Base-by-base conservation (phyloP, 2,329 filamentous ascomycete genomes). In the Arthroderma uncinatum region DNA sequence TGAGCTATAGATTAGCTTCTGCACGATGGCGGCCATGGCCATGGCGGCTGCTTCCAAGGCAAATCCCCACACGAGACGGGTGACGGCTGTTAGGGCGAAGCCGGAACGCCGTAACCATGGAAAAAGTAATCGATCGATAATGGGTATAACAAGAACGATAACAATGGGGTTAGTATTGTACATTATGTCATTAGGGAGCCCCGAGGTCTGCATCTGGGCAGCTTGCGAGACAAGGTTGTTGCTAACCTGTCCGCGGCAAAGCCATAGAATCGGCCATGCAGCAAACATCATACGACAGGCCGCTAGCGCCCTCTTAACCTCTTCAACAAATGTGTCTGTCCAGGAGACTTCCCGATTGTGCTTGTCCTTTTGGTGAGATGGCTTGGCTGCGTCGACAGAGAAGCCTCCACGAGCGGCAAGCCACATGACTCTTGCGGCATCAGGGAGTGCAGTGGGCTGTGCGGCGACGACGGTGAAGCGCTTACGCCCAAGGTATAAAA, bases 181-280 rank as follows among this genome's bases (percentile, higher is more conserved):
- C 30, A 86, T 70, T 7, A 85, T 69, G 64, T 86, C 83, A 64
- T 85, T 86, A 6, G 77, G 76, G 3, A 79, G 68, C 33, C 77
- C 76, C 57, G 74, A 67, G 2, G 75, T 69, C 9, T 67, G 59
- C 76, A 88, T 82, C 55, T 80, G 82, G 3, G 78, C 77, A 23
- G 82, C 84, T 73, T 70, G 68, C 1, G 67, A 64, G 48, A 67
- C 66, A 6, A 66, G 56, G 58, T 67, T 67, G 55, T 64, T 66
- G 58, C 57, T 62, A 36, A 84, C 78, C 55, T 67, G 65, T 71
- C 55, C 44, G 4, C 23, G 16, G 36, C 30, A 21, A 9, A 59
- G 25, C 14, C 53, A 63, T 63, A 73, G 71, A 14, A 73, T 68
- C n/a, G n/a, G n/a, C n/a, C n/a, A n/a, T n/a, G n/a, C n/a, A n/a